These are phyloP conservation scores for Ephemerocybe angulata DNA, from an alignment of 768 basidiomycete species.

Conservation along the genomic window DNA sequence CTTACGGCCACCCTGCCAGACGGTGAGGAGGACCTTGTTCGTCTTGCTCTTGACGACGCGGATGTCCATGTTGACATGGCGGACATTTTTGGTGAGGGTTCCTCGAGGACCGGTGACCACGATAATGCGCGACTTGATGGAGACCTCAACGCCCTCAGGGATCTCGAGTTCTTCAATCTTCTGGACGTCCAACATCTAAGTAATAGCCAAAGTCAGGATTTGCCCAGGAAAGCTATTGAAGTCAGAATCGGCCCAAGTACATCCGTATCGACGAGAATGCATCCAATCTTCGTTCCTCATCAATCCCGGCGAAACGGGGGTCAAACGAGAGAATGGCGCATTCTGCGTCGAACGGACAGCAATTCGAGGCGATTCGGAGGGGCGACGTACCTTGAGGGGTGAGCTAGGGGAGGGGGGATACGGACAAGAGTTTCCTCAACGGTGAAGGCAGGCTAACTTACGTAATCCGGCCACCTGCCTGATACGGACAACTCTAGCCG, in stretches of 20 bases:
- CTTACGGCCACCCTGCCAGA: constrained; percentile 98
- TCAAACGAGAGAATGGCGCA: constrained; percentile 13
- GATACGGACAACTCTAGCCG: neutral
- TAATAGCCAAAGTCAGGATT: constrained; percentile 10
- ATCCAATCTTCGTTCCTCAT: constrained; percentile 31
- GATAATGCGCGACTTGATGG: constrained; percentile 88
- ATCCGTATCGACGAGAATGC: constrained; percentile 33
- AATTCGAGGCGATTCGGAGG: constrained; percentile 7
- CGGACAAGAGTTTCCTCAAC: neutral
- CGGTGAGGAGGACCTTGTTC: constrained; percentile 81
- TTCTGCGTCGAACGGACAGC: neutral
- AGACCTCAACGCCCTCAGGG: constrained; percentile 79
- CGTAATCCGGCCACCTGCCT: neutral
- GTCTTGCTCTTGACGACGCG: constrained; percentile 76
- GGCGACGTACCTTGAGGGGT: constrained; percentile 37
- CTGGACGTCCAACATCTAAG: constrained; percentile 88
- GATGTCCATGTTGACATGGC: constrained; percentile 94
- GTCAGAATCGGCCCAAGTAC: constrained; percentile 26
- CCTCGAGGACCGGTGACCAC: constrained; percentile 92
- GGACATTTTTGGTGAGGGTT: constrained; percentile 85
- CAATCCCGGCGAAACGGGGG: constrained; percentile 21
- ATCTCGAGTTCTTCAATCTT: constrained; percentile 91
- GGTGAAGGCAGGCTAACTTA: neutral
- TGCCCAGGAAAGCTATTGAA: constrained; percentile 6
- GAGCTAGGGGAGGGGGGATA: constrained; percentile 3